Percentiles rank a stretch among this genome's conserved stretches.
Evolutionary conservation across 805 yeast genomes (phyloP).

Genomic region (Lipomyces sp.): DNA sequence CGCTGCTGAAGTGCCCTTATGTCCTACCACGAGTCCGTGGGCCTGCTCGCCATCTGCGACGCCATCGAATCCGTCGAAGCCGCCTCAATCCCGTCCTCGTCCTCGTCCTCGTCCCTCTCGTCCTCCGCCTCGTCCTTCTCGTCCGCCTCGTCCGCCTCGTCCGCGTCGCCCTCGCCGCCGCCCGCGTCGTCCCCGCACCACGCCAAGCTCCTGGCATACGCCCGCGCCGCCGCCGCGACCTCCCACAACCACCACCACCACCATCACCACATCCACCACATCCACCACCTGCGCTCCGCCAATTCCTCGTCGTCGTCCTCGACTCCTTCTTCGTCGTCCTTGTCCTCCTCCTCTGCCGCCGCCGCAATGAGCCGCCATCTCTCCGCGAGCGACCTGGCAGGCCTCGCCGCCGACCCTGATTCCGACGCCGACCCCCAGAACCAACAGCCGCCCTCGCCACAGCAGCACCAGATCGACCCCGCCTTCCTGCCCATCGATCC

Average conservation of each 20-base stretch:
- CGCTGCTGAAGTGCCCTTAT: constrained; percentile 17
- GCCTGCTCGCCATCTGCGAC: constrained; percentile 42
- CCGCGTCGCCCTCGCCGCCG: constrained; percentile 9
- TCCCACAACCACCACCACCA: constrained; percentile 9
- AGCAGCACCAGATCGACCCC: not conserved
- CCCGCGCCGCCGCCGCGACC: constrained; percentile 5
- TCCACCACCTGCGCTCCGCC: constrained; percentile 1
- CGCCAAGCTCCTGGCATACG: not conserved
- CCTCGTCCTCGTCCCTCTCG: constrained; percentile 13
- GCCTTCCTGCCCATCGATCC: constrained; percentile 20
- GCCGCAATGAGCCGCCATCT: not conserved
- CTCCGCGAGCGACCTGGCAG: constrained; percentile 10
- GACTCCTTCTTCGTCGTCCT: constrained; percentile 17
- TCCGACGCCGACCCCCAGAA: constrained; percentile 2
- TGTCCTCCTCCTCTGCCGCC: constrained; percentile 6
- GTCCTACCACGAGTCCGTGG: constrained; percentile 41
- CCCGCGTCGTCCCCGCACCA: constrained; percentile 1
- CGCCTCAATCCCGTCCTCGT: constrained; percentile 32
- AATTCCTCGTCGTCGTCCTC: constrained; percentile 12
- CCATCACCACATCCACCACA: constrained; percentile 3
- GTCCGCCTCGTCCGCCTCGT: constrained; percentile 5
- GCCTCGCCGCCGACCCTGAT: constrained; percentile 8
- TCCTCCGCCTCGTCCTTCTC: constrained; percentile 8
- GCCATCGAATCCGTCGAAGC: constrained; percentile 42
- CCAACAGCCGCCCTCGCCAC: not conserved